Percentiles rank a stretch among this genome's conserved stretches.
These are phyloP conservation scores for Penicillium atrosanguineum DNA, from an alignment of 495 filamentous ascomycete genomes.

Conservation along the genomic window DNA sequence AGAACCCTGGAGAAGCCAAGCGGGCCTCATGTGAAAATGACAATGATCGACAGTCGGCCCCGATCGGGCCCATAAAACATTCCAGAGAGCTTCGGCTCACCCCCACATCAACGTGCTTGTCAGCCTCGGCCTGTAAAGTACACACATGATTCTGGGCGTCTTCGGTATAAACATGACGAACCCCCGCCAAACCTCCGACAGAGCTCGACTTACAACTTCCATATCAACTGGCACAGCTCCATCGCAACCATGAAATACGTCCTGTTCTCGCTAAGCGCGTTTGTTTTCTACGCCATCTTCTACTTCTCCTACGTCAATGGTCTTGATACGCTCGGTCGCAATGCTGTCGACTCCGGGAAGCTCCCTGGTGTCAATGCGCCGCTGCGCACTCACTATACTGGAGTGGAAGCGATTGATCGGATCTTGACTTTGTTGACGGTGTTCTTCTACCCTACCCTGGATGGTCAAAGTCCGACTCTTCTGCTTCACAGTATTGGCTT, in stretches of 20 bases:
- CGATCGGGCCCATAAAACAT: not conserved
- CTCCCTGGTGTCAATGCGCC: conserved; percentile 41
- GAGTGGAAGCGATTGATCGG: conserved; percentile 45
- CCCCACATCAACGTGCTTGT: not conserved
- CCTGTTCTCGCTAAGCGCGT: conserved; percentile 42
- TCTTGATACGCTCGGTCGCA: conserved; percentile 25
- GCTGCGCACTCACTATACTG: conserved; percentile 49
- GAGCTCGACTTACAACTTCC: not conserved
- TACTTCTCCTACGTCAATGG: conserved; percentile 43
- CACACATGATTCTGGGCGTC: conserved; percentile 11
- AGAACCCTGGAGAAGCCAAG: not conserved
- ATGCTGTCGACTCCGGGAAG: conserved; percentile 29
- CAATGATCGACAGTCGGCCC: conserved; percentile 14
- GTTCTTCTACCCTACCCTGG: conserved; percentile 57
- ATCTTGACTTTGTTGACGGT: conserved; percentile 45
- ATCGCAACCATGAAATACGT: conserved; percentile 25
- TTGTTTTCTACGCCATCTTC: conserved; percentile 43
- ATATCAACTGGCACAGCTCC: not conserved
- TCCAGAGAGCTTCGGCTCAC: conserved; percentile 2
- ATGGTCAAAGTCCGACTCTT: conserved; percentile 45
- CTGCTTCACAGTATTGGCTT: conserved; percentile 49
- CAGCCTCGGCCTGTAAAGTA: conserved; percentile 12
- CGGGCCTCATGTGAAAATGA: conserved; percentile 12
- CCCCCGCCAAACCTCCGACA: not conserved
- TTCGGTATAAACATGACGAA: conserved; percentile 3